Percentiles rank a stretch among this genome's conserved stretches.
phyloP scores from a whole-genome alignment of 2,329 filamentous ascomycete genomes.

The Talaromyces atroroseus region DNA sequence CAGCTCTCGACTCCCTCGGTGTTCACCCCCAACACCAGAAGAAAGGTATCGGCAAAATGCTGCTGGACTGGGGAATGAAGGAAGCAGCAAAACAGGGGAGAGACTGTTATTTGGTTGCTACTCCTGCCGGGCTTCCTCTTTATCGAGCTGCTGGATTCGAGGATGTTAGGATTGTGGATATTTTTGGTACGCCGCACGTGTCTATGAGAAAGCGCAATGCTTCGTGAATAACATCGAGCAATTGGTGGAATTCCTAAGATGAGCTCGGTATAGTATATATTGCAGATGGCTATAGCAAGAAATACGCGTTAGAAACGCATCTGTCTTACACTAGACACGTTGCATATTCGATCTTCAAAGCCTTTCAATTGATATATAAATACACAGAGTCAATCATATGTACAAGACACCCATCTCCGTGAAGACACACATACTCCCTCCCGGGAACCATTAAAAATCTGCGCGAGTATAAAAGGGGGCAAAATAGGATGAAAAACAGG shows the following conservation, averaged over 20 bases:
- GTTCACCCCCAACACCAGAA: neutral
- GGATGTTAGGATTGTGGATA: neutral
- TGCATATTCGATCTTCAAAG: neutral
- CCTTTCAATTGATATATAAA: neutral
- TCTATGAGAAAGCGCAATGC: neutral
- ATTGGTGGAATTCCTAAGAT: too few species aligned
- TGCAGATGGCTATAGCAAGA: too few species aligned
- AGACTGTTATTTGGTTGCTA: conserved; percentile 4
- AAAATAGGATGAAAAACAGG: neutral
- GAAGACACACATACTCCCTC: neutral
- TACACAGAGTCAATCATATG: neutral
- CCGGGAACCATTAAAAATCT: neutral
- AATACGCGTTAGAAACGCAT: too few species aligned
- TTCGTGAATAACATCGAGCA: too few species aligned
- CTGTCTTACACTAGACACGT: too few species aligned
- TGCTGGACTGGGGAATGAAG: conserved; percentile 1
- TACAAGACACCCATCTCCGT: neutral
- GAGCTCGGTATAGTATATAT: too few species aligned
- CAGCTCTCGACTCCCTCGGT: conserved; percentile 2
- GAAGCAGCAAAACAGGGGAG: neutral
- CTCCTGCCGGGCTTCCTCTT: neutral
- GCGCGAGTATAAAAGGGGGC: neutral
- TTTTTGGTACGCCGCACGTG: conserved; percentile 3
- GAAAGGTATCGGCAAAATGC: neutral
- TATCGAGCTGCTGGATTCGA: conserved; percentile 4